Percentiles rank a stretch among this genome's conserved stretches.
phyloP scores from a whole-genome alignment of 805 yeast species.

The Groenewaldozyma tartarivorans region DNA sequence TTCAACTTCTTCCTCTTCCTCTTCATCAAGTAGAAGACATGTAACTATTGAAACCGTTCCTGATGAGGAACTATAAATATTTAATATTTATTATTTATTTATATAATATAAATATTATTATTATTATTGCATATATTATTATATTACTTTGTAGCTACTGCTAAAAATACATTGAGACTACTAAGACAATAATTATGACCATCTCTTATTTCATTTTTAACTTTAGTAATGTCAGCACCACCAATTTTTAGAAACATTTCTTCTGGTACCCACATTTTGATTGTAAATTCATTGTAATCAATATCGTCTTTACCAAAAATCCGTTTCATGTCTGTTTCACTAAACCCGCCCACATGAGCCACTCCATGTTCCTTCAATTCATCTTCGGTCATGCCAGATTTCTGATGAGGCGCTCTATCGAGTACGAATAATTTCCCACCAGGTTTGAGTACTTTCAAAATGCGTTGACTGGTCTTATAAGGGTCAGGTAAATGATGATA shows the following conservation, averaged over 20 bases:
- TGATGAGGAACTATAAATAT: constrained; percentile 8
- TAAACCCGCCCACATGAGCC: constrained; percentile 9
- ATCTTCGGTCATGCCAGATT: constrained; percentile 5
- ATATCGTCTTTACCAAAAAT: constrained; percentile 9
- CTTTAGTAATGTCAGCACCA: constrained; percentile 1
- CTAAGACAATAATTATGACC: constrained; percentile 5
- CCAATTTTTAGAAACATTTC: constrained; percentile 2
- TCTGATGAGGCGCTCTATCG: constrained; percentile 8
- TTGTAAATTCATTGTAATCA: constrained; percentile 5
- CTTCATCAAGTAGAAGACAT: too few relatives aligned
- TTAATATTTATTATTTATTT: background rate
- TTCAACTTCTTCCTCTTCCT: background rate
- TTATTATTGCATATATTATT: background rate
- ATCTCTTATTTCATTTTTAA: constrained; percentile 3
- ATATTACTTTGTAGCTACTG: background rate
- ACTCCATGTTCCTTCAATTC: constrained; percentile 10
- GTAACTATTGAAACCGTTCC: constrained; percentile 16
- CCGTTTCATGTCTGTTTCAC: constrained; percentile 3
- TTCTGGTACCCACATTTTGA: constrained; percentile 10
- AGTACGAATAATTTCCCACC: constrained; percentile 16
- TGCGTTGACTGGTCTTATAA: constrained; percentile 6
- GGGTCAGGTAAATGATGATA: constrained; percentile 20
- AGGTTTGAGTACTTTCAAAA: constrained; percentile 10
- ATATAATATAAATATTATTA: background rate
- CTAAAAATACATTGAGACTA: constrained; percentile 6